These are phyloP conservation scores for Cyclocybe aegerita DNA, from an alignment of 768 basidiomycete genomes.

Conservation along the genomic window DNA sequence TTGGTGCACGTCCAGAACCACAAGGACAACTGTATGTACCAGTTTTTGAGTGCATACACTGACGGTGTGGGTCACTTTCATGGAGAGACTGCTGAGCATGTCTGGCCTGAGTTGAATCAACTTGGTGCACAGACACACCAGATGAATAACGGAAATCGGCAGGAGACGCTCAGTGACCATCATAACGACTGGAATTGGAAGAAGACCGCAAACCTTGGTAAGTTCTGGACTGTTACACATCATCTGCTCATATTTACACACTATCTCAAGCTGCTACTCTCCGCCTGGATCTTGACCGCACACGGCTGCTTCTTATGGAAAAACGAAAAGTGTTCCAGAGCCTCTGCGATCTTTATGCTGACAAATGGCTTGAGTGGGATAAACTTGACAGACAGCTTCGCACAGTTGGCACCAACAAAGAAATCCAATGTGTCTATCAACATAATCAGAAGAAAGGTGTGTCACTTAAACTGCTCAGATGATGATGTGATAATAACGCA, in stretches of 20 bases:
- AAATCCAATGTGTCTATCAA: constrained; percentile 21
- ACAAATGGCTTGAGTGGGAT: constrained; percentile 8
- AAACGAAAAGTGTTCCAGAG: constrained; percentile 9
- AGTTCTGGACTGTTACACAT: neutral
- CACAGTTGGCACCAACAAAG: constrained; percentile 7
- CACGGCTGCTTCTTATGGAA: constrained; percentile 5
- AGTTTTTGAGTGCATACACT: constrained; percentile 20
- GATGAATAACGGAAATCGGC: constrained; percentile 28
- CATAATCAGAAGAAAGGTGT: constrained; percentile 13
- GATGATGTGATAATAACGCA: neutral
- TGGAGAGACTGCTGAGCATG: constrained; percentile 28
- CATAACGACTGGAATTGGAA: constrained; percentile 24
- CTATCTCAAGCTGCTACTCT: constrained; percentile 4
- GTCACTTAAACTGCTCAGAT: neutral
- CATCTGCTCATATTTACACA: neutral
- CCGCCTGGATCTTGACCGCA: neutral
- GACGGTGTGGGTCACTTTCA: constrained; percentile 20
- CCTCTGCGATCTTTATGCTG: constrained; percentile 2
- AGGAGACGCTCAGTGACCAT: constrained; percentile 22
- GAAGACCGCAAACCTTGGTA: constrained; percentile 16
- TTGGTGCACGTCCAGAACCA: constrained; percentile 26
- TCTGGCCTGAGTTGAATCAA: constrained; percentile 24
- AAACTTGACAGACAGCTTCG: constrained; percentile 4
- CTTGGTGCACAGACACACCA: constrained; percentile 19
- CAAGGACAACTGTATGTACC: constrained; percentile 23